Evolutionary conservation across 2,329 filamentous ascomycete genomes (phyloP).

Genomic region (Saccharata proteae): DNA sequence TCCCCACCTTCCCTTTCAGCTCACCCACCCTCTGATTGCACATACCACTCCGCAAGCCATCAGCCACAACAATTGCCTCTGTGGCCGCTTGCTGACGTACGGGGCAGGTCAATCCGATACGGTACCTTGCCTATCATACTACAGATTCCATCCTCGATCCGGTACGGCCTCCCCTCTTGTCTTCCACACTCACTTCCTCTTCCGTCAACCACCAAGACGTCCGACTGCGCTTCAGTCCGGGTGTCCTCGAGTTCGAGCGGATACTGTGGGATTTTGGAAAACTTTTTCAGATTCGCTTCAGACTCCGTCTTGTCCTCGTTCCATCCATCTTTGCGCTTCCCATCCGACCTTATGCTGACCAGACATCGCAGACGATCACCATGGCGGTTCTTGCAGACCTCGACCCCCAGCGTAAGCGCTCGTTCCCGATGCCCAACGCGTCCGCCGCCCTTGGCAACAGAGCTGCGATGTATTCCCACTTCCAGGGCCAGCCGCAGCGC

Average conservation of each 20-base stretch:
- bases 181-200: neutral
- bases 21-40: conserved; percentile 1
- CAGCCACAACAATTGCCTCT: neutral
- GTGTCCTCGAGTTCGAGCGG: too few relatives aligned
- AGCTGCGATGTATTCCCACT: conserved; percentile 5
- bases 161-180: conserved; percentile 3
- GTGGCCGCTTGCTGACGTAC: conserved; percentile 1
- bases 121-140: conserved; percentile 10
- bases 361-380: conserved; percentile 1
- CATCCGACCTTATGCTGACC: conserved; percentile 12
- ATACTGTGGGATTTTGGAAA: too few relatives aligned
- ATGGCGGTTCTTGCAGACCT: conserved; percentile 8
- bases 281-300: too few relatives aligned
- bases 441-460: conserved; percentile 8
- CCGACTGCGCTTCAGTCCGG: too few relatives aligned
- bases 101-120: conserved; percentile 7
- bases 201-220: neutral
- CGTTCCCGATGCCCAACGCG: conserved; percentile 9
- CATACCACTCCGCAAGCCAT: neutral
- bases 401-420: conserved; percentile 9
- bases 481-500: conserved; percentile 7
- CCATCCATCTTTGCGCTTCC: conserved; percentile 23
- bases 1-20: conserved; percentile 2
- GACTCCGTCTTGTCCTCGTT: conserved; percentile 9
- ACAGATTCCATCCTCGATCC: conserved; percentile 7